phyloP scores from a whole-genome alignment of 78 protist genomes.

The Tieghemostelium lacteum region DNA sequence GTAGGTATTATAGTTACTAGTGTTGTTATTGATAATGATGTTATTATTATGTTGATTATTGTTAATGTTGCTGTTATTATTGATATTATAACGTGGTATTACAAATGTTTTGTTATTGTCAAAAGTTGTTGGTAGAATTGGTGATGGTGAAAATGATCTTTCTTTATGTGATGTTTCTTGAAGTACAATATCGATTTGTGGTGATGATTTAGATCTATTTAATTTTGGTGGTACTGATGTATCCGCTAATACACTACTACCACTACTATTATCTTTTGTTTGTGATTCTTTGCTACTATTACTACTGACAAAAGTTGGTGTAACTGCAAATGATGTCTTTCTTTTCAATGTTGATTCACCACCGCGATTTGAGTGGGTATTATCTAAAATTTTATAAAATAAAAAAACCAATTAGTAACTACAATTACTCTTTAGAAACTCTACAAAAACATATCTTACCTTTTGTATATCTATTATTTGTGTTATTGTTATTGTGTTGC shows the following conservation, averaged over 20 bases:
- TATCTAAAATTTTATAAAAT: background rate
- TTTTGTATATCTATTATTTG: background rate
- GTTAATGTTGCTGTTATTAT: background rate
- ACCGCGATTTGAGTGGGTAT: background rate
- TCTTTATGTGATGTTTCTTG: background rate
- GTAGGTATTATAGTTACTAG: conserved; percentile 16
- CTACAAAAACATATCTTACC: background rate
- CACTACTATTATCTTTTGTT: background rate
- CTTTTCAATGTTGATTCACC: background rate
- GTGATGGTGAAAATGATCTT: conserved; percentile 42
- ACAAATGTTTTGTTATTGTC: conserved; percentile 8
- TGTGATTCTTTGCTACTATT: background rate
- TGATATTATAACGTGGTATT: conserved; percentile 9
- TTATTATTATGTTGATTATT: background rate
- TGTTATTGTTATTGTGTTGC: background rate
- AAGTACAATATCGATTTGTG: conserved; percentile 39
- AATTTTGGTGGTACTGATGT: conserved; percentile 29
- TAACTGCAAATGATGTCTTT: background rate
- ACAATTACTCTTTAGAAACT: background rate
- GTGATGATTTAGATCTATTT: conserved; percentile 72
- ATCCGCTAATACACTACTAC: background rate
- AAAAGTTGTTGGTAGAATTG: background rate
- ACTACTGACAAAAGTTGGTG: background rate
- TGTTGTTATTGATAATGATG: conserved; percentile 5
- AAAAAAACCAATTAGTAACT: too few species aligned